phyloP scores from a whole-genome alignment of 257 asterid species.

The Solanum ossicruentum region DNA sequence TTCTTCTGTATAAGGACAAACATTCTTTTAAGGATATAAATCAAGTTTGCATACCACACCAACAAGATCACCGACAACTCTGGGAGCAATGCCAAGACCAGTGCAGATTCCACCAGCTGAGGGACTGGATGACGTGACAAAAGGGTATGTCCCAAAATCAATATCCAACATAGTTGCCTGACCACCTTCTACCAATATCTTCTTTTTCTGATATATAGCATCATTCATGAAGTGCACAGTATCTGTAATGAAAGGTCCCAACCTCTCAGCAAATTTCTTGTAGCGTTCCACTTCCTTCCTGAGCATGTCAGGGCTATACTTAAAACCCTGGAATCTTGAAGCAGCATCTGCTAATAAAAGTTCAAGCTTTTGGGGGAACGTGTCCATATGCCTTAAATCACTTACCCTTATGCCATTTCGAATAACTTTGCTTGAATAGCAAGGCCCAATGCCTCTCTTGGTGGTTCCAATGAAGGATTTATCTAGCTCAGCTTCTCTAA shows the following conservation, averaged over 20 bases:
- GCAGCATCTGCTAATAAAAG: conserved; percentile 78
- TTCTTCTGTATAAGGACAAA: neutral
- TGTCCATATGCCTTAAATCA: conserved; percentile 96
- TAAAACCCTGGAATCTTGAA: conserved; percentile 63
- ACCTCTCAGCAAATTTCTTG: conserved; percentile 71
- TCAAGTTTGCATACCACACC: conserved; percentile 75
- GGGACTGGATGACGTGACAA: conserved; percentile 91
- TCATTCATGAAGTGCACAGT: conserved; percentile 82
- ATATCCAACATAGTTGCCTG: conserved; percentile 97
- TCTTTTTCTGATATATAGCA: conserved; percentile 50
- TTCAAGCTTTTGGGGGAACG: conserved; percentile 83
- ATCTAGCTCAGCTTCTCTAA: conserved; percentile 84
- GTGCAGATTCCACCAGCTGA: conserved; percentile 99
- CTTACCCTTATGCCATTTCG: conserved; percentile 86
- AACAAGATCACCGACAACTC: conserved; percentile 77
- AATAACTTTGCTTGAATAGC: conserved; percentile 90
- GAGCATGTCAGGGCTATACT: conserved; percentile 70
- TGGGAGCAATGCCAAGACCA: conserved; percentile 97
- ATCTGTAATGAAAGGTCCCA: conserved; percentile 78
- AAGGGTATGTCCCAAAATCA: conserved; percentile 96
- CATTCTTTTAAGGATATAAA: neutral
- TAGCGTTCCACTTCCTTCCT: conserved; percentile 74
- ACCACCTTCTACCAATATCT: conserved; percentile 93
- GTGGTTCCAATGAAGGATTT: conserved; percentile 94
- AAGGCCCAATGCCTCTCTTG: conserved; percentile 93